Evolutionary conservation across 805 yeast species (phyloP).

Genomic region (Isabelozyma gotoi): DNA sequence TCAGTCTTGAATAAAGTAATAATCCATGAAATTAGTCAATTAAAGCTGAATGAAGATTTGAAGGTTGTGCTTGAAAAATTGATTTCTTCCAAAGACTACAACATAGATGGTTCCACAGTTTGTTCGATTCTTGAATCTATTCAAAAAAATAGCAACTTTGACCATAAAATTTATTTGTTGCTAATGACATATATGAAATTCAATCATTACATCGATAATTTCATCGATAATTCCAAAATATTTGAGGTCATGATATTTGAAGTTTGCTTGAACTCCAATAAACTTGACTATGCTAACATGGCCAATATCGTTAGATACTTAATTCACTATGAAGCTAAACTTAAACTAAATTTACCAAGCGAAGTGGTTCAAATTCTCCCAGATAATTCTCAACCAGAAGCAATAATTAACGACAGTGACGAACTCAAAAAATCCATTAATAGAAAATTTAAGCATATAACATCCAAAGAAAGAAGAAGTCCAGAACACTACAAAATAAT

Average conservation of each 20-base stretch:
- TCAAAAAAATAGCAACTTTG: constrained; percentile 1
- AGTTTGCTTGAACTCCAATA: background rate
- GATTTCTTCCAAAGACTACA: background rate
- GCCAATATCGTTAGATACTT: constrained; percentile 4
- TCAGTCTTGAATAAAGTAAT: constrained; percentile 29
- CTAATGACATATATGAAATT: background rate
- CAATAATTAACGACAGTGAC: background rate
- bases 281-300: background rate
- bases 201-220: background rate
- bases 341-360: constrained; percentile 10
- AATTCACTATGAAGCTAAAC: constrained; percentile 12
- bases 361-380: constrained; percentile 4
- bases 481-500: constrained; percentile 18
- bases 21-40: constrained; percentile 6
- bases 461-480: constrained; percentile 1
- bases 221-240: constrained; percentile 1
- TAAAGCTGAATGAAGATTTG: constrained; percentile 1
- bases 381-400: background rate
- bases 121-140: constrained; percentile 3
- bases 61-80: background rate
- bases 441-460: constrained; percentile 3
- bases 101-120: constrained; percentile 4
- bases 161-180: background rate
- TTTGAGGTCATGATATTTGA: constrained; percentile 3
- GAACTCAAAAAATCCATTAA: background rate